phyloP scores from a whole-genome alignment of 345 rosid species.

The Hypericum perforatum region DNA sequence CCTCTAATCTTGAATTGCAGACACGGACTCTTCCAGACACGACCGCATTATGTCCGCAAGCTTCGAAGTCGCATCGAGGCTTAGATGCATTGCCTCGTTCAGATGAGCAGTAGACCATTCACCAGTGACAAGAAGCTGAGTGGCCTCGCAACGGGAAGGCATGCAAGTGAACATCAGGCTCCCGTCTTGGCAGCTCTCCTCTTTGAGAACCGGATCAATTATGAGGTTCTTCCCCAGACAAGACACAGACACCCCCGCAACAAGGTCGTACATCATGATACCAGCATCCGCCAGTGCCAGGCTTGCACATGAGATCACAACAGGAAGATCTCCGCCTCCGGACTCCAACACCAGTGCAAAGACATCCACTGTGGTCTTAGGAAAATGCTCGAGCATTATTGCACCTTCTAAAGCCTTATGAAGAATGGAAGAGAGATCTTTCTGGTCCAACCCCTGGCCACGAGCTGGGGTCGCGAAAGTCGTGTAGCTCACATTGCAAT shows the following conservation, averaged over 20 bases:
- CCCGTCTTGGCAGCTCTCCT: constrained; percentile 87
- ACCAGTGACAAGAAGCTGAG: constrained; percentile 75
- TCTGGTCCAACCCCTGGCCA: constrained; percentile 78
- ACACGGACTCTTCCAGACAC: constrained; percentile 64
- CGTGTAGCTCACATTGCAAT: constrained; percentile 84
- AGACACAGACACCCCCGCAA: constrained; percentile 86
- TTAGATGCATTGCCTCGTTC: constrained; percentile 87
- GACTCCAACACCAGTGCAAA: constrained; percentile 93
- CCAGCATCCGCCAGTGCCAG: constrained; percentile 97
- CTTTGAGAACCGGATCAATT: constrained; percentile 73
- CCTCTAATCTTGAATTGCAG: constrained; percentile 36
- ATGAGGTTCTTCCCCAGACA: constrained; percentile 64
- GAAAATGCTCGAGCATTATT: constrained; percentile 71
- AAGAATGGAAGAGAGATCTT: constrained; percentile 79
- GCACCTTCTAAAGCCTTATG: constrained; percentile 91
- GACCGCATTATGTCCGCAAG: constrained; percentile 76
- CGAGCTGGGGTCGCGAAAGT: constrained; percentile 57
- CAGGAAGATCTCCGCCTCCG: constrained; percentile 96
- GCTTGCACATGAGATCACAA: constrained; percentile 84
- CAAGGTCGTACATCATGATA: constrained; percentile 90
- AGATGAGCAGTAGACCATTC: constrained; percentile 77
- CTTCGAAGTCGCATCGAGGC: constrained; percentile 75
- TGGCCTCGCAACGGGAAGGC: constrained; percentile 86
- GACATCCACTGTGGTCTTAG: constrained; percentile 91
- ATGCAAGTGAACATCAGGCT: constrained; percentile 68